Evolutionary conservation across 2,329 filamentous ascomycete genomes (phyloP), one percentile per base, ranked within the genome.

Genomic region (Pseudocercospora fuligena): DNA sequence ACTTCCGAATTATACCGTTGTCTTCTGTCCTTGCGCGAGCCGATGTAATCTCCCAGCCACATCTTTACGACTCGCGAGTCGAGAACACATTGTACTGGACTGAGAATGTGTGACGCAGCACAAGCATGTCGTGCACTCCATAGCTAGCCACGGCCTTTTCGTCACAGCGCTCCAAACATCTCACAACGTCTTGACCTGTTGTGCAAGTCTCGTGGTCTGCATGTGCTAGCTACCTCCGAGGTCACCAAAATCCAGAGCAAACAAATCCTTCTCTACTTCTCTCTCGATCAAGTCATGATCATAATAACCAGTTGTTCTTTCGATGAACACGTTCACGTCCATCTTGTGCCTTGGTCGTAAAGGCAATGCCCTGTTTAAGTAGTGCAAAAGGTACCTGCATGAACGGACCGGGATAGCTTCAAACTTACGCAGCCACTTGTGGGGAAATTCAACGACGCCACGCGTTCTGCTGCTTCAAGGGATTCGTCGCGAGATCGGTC

Each of bases 371-470:
- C 36, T 36, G 33, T 12, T 36, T 36, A 36, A 36, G 33, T 36
- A 43, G 40, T 19, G 40, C 14, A 19, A n/a, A 4, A 56, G 21
- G 51, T 56, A 56, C 51, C 51, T 56, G 51, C 51, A 56, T 56
- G 51, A 56, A 27, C 47, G 25, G 25, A 23, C 47, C 47, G 25
- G 47, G 21, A 51, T 29, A 31, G 36, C 36, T 40, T 29, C 25
- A 27, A 29, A n/a, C 25, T 29, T 23, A n/a, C 14, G 25, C 9
- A 54, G 51, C 51, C 25, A 6, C 25, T 51, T 25, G 14, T 29
- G 25, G 14, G 51, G 51, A 27, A 27, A 54, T 40, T n/a, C 36
- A 40, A n/a, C 36, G 36, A 27, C 51, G 25, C 51, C 51, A 54
- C 51, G 51, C 51, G 51, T 54, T 29, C 49, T 21, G 40, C 7